A percentile compares a stretch with the other conserved stretches of the same genome.
Conservation (phyloP, 257 asterid species). For the Fraxinus americana region DNA sequence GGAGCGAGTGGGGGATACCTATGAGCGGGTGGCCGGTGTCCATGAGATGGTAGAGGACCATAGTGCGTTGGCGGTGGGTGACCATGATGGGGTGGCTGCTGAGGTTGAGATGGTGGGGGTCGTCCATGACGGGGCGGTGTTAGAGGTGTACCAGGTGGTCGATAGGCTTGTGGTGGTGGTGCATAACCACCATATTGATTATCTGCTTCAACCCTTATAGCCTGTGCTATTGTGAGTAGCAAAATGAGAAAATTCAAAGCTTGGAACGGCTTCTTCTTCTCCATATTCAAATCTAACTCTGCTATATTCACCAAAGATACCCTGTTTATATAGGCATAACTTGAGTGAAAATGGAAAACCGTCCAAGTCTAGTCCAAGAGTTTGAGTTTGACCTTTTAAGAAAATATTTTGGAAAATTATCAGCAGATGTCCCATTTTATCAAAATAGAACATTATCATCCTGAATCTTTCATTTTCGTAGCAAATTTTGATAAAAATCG, state of each 20-base stretch:
- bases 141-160: background rate
- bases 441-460: background rate
- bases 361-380: too few species aligned
- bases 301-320: background rate
- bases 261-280: background rate
- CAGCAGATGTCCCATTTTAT: background rate
- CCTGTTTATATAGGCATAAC: background rate
- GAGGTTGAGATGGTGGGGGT: background rate
- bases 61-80: background rate
- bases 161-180: too few species aligned
- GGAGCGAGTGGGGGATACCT: background rate
- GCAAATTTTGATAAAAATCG: too few species aligned
- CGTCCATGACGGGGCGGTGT: conserved; percentile 10
- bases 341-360: background rate
- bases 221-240: background rate
- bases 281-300: too few species aligned
- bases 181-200: conserved; percentile 11
- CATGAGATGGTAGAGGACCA: background rate
- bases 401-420: background rate
- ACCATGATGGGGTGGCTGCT: background rate
- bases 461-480: background rate
- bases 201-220: background rate
- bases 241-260: background rate
- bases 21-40: background rate
- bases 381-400: background rate